A percentile compares a stretch with the other conserved stretches of the same genome.
Evolutionary conservation across 2,329 filamentous ascomycete species (phyloP).

Genomic region (Aspergillus costaricaensis): DNA sequence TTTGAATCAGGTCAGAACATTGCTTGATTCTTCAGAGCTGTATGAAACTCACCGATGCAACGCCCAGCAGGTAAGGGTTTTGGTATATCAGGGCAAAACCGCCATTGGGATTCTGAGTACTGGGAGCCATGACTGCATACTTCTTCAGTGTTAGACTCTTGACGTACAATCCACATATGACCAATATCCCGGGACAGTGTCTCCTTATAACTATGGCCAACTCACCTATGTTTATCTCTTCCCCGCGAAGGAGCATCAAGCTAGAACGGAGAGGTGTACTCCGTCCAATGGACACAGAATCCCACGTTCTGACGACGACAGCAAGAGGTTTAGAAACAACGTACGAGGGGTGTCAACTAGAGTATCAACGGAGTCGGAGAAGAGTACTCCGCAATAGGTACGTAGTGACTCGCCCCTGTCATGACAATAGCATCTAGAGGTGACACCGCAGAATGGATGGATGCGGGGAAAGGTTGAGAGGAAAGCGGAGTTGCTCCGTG

Average conservation of each 20-base stretch:
- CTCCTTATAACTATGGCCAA: neutral
- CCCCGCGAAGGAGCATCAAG: neutral
- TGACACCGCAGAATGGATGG: neutral
- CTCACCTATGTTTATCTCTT: neutral
- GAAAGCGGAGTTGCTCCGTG: neutral
- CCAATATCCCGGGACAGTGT: neutral
- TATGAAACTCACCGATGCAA: constrained; percentile 41
- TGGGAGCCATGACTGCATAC: constrained; percentile 21
- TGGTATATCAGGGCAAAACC: constrained; percentile 34
- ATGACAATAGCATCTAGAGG: too few species aligned
- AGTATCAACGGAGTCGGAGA: too few species aligned
- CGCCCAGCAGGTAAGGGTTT: constrained; percentile 50
- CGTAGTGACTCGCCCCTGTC: too few species aligned
- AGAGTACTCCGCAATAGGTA: too few species aligned
- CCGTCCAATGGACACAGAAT: neutral
- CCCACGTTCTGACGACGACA: neutral
- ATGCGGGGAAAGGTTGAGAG: constrained; percentile 10
- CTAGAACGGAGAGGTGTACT: constrained; percentile 10
- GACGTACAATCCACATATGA: neutral
- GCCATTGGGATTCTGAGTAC: constrained; percentile 17
- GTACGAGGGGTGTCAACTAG: too few species aligned
- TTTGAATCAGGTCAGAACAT: neutral
- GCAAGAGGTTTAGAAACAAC: neutral
- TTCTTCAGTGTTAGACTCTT: neutral
- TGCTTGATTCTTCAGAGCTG: neutral